These are phyloP conservation scores for Leishmania aethiopica DNA, from an alignment of 208 protist species.

Conservation along the genomic window DNA sequence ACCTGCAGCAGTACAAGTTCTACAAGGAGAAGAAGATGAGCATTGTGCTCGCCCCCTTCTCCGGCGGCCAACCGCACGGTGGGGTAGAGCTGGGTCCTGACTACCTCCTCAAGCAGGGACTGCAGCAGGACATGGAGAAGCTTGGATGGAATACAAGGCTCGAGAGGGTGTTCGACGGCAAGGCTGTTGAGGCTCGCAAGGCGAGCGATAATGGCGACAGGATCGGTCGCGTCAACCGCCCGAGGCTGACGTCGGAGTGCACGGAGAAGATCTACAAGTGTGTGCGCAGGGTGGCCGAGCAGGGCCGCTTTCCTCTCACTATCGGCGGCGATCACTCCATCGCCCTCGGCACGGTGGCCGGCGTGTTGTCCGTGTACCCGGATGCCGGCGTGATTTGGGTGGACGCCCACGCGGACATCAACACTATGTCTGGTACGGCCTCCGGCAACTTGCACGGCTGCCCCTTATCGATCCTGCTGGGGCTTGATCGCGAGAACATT, in stretches of 20 bases:
- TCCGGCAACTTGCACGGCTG: slow-evolving; percentile 82
- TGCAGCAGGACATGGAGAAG: slow-evolving; percentile 43
- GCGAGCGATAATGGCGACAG: slow-evolving; percentile 30
- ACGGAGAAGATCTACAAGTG: slow-evolving; percentile 43
- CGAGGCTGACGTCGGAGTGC: slow-evolving; percentile 36
- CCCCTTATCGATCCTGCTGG: slow-evolving; percentile 63
- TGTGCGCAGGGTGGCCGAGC: slow-evolving; percentile 40
- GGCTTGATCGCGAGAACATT: slow-evolving; percentile 48
- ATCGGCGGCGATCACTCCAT: slow-evolving; percentile 53
- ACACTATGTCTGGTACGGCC: slow-evolving; percentile 50
- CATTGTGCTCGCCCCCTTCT: slow-evolving; percentile 54
- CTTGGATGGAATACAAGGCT: slow-evolving; percentile 44
- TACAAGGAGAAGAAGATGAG: slow-evolving; percentile 47
- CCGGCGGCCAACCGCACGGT: slow-evolving; percentile 45
- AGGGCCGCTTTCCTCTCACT: slow-evolving; percentile 47
- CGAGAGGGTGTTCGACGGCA: slow-evolving; percentile 35
- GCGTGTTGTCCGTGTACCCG: slow-evolving; percentile 43
- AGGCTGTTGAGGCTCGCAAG: slow-evolving; percentile 35
- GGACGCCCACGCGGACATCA: slow-evolving; percentile 84
- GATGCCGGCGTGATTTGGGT: slow-evolving; percentile 74
- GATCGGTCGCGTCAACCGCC: slow-evolving; percentile 37
- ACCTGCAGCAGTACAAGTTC: slow-evolving; percentile 47
- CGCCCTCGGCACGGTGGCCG: slow-evolving; percentile 52
- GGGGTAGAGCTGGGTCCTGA: slow-evolving; percentile 52
- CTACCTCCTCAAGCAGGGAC: slow-evolving; percentile 41